A percentile compares a stretch with the other conserved stretches of the same genome.
phyloP scores from a whole-genome alignment of 164 flowering plant species.

The Umbilicus rupestris region DNA sequence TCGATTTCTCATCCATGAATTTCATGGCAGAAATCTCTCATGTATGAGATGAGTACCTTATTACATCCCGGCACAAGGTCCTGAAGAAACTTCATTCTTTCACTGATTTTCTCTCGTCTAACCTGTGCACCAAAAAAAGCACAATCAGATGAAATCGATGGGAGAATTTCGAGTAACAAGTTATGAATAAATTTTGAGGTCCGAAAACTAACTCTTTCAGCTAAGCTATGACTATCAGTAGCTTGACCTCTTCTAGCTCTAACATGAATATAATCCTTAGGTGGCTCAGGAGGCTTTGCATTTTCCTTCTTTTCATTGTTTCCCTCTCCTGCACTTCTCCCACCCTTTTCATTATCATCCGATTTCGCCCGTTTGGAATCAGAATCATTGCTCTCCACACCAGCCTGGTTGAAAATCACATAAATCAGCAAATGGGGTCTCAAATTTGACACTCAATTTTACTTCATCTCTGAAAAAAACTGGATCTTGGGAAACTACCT shows the following conservation, averaged over 20 bases:
- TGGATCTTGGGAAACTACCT: constrained; percentile 7
- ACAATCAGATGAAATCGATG: neutral
- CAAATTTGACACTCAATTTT: neutral
- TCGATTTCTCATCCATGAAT: neutral
- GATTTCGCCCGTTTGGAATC: constrained; percentile 45
- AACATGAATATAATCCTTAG: constrained; percentile 91
- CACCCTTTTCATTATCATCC: constrained; percentile 23
- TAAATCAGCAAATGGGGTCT: neutral
- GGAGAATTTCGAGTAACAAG: too few relatives aligned
- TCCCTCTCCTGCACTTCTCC: too few relatives aligned
- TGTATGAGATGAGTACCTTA: constrained; percentile 66
- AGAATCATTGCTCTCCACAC: constrained; percentile 30
- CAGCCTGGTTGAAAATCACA: constrained; percentile 18
- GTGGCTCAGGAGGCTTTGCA: constrained; percentile 67
- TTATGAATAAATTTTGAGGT: neutral
- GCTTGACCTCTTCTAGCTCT: constrained; percentile 98
- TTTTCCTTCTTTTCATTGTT: constrained; percentile 19
- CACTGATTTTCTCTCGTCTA: constrained; percentile 87
- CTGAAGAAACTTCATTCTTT: constrained; percentile 89
- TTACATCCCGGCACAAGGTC: constrained; percentile 99
- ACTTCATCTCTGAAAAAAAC: neutral
- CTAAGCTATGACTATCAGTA: constrained; percentile 94
- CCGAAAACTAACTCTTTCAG: constrained; percentile 69
- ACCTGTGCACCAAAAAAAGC: constrained; percentile 33
- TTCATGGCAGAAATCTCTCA: too few relatives aligned